Conservation (phyloP, 495 filamentous ascomycete genomes). For the Lentithecium fluviatile region DNA sequence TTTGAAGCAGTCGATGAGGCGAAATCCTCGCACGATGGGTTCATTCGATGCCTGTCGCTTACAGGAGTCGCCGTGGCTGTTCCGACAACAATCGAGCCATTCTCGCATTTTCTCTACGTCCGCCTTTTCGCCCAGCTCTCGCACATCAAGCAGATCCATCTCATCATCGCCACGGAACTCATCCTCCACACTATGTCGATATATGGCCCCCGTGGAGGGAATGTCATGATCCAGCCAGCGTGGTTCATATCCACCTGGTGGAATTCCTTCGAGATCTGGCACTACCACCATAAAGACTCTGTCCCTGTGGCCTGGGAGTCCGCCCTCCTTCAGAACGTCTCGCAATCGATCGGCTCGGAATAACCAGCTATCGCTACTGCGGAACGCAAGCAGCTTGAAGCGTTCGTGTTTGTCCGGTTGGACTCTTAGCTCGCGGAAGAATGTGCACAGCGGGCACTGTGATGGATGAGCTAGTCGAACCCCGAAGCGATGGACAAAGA, state of each 20-base stretch:
- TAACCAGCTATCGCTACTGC: slow-evolving; percentile 32
- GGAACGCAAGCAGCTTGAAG: slow-evolving; percentile 35
- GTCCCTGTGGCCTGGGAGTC: no score
- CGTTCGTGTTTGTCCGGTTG: slow-evolving; percentile 11
- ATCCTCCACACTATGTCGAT: slow-evolving; percentile 12
- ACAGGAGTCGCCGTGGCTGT: no score
- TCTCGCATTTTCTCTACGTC: no score
- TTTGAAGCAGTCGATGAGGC: no score
- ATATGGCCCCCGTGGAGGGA: slow-evolving; percentile 23
- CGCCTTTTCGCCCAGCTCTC: no score
- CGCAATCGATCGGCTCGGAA: background rate
- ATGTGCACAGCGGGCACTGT: background rate
- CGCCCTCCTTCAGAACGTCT: no score
- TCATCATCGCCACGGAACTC: no score
- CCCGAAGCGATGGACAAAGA: slow-evolving; percentile 5
- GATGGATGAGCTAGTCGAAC: background rate
- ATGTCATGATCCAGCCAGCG: slow-evolving; percentile 29
- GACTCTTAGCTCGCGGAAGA: slow-evolving; percentile 18
- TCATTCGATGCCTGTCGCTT: no score
- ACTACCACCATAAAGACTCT: no score
- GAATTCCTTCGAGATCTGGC: slow-evolving; percentile 1
- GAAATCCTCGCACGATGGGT: no score
- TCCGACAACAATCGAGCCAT: no score
- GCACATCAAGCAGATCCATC: no score
- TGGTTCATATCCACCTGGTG: slow-evolving; percentile 21